Evolutionary conservation across 768 basidiomycete genomes (phyloP), one percentile per base, ranked within the genome.

Genomic region (Hebeloma cylindrosporum): DNA sequence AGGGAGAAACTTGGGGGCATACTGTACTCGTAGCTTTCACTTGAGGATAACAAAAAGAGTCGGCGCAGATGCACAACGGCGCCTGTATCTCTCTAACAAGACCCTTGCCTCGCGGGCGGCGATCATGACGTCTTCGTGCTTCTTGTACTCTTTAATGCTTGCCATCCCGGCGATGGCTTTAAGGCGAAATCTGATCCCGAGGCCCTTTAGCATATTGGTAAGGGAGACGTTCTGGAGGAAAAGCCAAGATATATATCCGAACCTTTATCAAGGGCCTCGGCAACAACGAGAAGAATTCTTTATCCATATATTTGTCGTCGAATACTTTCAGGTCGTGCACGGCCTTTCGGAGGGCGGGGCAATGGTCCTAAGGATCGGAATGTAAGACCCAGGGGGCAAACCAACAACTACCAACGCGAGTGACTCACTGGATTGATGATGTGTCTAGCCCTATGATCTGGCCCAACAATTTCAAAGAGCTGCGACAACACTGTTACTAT

Each of bases 291-390:
- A 25, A 39, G 1, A 10, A 5, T 7, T 39, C 13, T 26, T 26
- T 39, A 26, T 39, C 38, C 38, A 39, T 39, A 7, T 22, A 23
- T 22, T 39, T 26, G 7, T 39, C 38, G 38, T 39, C 38, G n/a
- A 39, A 39, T 9, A 23, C n/a, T 14, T 2, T 4, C n/a, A 39
- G 20, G 13, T n/a, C 18, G 10, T 39, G 21, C 14, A 39, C 38
- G 16, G 23, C 8, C 13, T 26, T 26, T 22, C 23, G 14, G 8
- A 39, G 20, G 5, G 17, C 21, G 21, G 9, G 5, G 23, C 38
- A 26, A 7, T 39, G 16, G 5, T 9, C 18, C 38, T 39, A 26
- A n/a, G n/a, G n/a, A n/a, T n/a, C n/a, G n/a, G n/a, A n/a, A n/a
- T n/a, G n/a, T n/a, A n/a, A n/a, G n/a, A n/a, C n/a, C n/a, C n/a